These are phyloP conservation scores for Boletus reticulatus DNA, from an alignment of 768 basidiomycete genomes.

Conservation along the genomic window DNA sequence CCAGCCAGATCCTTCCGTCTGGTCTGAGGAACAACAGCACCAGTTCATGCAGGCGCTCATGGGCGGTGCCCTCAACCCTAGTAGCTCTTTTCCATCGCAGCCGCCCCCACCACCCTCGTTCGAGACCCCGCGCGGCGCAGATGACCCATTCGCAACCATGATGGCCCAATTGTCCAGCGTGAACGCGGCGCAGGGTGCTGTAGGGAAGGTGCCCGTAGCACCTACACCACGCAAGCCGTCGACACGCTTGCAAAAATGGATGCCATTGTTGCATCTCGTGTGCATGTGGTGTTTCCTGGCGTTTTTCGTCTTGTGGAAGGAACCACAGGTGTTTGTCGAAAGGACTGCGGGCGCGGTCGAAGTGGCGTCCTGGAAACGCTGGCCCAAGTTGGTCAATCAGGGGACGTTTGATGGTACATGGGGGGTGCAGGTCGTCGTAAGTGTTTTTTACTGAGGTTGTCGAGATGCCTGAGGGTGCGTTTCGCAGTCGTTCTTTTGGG, in stretches of 20 bases:
- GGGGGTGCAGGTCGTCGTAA: constrained; percentile 58
- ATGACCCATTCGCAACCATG: constrained; percentile 49
- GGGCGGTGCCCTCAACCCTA: constrained; percentile 33
- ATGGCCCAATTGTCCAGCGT: constrained; percentile 32
- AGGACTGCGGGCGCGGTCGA: too few relatives aligned
- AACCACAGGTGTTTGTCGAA: too few relatives aligned
- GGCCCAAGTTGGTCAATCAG: not conserved
- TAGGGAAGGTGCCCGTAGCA: constrained; percentile 29
- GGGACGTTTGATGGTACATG: constrained; percentile 36
- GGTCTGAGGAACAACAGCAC: constrained; percentile 67
- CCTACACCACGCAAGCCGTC: constrained; percentile 30
- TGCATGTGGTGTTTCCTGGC: constrained; percentile 59
- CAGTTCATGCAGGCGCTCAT: constrained; percentile 69
- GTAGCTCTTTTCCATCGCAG: constrained; percentile 18
- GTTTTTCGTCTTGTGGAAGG: too few relatives aligned
- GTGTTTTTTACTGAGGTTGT: constrained; percentile 16
- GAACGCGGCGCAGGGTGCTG: constrained; percentile 20
- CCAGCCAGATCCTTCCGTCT: constrained; percentile 51
- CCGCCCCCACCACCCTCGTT: not conserved
- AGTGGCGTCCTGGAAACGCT: too few relatives aligned
- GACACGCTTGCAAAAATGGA: constrained; percentile 53
- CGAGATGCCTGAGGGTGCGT: constrained; percentile 1
- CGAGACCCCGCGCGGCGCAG: constrained; percentile 15
- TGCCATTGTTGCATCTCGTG: constrained; percentile 65
- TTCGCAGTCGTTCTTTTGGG: constrained; percentile 77